Base-by-base conservation (phyloP, 2,329 filamentous ascomycete genomes). In the Aspergillus felis region DNA sequence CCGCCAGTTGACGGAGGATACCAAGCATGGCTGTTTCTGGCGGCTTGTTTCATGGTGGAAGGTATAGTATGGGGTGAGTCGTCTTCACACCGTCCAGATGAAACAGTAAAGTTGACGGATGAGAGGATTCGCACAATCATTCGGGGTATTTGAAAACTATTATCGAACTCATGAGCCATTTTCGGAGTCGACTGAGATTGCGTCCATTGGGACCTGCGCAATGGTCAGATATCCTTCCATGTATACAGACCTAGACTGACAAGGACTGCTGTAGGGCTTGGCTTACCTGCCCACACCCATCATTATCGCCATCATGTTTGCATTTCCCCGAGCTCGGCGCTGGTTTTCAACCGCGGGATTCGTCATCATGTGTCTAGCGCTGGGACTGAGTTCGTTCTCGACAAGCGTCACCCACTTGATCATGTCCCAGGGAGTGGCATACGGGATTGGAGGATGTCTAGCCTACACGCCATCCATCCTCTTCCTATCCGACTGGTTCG, bases 401-500 rank as follows among this genome's bases (percentile, higher is more conserved):
- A 55, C 57, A 1, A 66, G 58, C 24, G 54, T 67, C 35, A 64
- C 60, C 0, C 64, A 68, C 41, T 62, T 70, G 9, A 61, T 70
- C 12, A 51, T 68, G 1, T 66, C 68, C 0, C 68, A 70, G 51
- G 68, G 68, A 1, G 57, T 70, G 9, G 61, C 60, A 1, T 78
- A 74, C n/a, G 78, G 76, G 0, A 61, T 77, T 8, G 77, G 81
- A 0, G 82, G 82, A 0, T 73, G 77, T 24, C 70, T 82, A 1
- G 68, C 81, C 3, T 84, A 75, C 66, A 80, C 66, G 22, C 79
- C 78, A 0, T 74, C 75, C 2, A 75, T 82, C 32, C 67, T 78
- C 51, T 78, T 76, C 50, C 71, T 82, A 50, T 77, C 81, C 38
- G 78, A 82, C 62, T 86, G 65, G 75, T 83, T 82, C 67, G 74